Evolutionary conservation across 2,329 filamentous ascomycete genomes (phyloP).

Genomic region (Rutstroemia sp.): DNA sequence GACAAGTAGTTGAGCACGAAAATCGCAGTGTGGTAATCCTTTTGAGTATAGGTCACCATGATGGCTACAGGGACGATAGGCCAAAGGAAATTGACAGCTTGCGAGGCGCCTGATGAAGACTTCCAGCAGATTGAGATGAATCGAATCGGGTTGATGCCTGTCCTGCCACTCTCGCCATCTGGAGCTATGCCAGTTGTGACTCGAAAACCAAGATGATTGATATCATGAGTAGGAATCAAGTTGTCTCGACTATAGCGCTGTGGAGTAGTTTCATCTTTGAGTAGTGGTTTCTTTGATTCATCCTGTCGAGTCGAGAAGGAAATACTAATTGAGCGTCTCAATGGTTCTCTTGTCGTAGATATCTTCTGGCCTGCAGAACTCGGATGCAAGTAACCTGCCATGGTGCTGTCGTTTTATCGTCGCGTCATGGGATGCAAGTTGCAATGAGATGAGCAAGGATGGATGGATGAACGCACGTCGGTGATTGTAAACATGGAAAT

Average conservation of each 20-base stretch:
- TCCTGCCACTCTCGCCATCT: constrained; percentile 63
- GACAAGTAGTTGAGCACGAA: constrained; percentile 68
- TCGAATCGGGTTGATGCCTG: constrained; percentile 53
- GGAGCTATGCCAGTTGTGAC: constrained; percentile 33
- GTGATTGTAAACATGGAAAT: too few relatives aligned
- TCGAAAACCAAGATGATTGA: constrained; percentile 19
- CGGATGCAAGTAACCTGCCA: not conserved
- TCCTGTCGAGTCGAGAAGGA: not conserved
- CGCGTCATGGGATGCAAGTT: not conserved
- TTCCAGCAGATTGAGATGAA: constrained; percentile 57
- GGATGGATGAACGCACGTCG: too few relatives aligned
- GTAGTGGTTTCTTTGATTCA: not conserved
- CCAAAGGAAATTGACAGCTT: constrained; percentile 64
- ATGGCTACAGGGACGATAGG: constrained; percentile 69
- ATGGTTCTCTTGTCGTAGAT: not conserved
- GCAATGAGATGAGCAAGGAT: not conserved
- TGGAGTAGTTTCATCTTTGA: not conserved
- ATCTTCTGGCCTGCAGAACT: not conserved
- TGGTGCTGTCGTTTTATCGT: not conserved
- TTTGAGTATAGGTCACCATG: constrained; percentile 47
- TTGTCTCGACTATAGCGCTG: not conserved
- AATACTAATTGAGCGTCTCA: not conserved
- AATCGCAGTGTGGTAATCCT: constrained; percentile 52
- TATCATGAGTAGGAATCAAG: constrained; percentile 1
- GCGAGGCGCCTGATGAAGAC: constrained; percentile 57